phyloP scores from a whole-genome alignment of 2,329 filamentous ascomycete genomes.

The Saccharata proteae region DNA sequence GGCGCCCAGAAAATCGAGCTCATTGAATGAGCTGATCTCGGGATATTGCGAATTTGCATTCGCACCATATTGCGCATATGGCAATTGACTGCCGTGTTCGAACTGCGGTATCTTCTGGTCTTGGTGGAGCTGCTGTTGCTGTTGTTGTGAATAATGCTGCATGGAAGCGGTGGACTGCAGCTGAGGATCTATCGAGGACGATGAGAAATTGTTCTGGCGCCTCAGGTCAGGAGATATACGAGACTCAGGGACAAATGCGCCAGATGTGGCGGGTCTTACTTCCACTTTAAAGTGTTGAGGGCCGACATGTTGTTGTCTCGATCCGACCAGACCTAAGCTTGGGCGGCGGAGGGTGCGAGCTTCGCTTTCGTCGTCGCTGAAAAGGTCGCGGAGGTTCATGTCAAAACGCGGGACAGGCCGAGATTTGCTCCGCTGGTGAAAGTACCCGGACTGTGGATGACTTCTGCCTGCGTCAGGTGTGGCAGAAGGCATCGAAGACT shows the following conservation, averaged over 20 bases:
- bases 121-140: conserved; percentile 15
- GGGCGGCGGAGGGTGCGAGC: conserved; percentile 19
- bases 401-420: conserved; percentile 45
- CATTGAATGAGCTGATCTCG: conserved; percentile 27
- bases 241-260: not conserved
- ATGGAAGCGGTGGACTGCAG: conserved; percentile 1
- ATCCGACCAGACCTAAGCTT: conserved; percentile 12
- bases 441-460: not conserved
- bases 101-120: conserved; percentile 24
- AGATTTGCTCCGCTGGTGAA: too few species aligned
- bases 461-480: too few species aligned
- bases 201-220: too few species aligned
- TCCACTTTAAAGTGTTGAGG: conserved; percentile 13
- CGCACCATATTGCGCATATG: conserved; percentile 1
- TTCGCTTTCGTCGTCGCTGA: conserved; percentile 27
- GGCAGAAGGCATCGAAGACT: too few species aligned
- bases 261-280: conserved; percentile 1
- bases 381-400: conserved; percentile 28
- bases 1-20: conserved; percentile 44
- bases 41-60: conserved; percentile 2
- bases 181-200: conserved; percentile 2
- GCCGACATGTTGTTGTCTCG: conserved; percentile 13
- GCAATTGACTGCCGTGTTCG: conserved; percentile 10
- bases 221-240: too few species aligned
- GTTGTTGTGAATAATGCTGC: conserved; percentile 10